phyloP scores from a whole-genome alignment of 768 basidiomycete genomes.

The Boletus huronensis region DNA sequence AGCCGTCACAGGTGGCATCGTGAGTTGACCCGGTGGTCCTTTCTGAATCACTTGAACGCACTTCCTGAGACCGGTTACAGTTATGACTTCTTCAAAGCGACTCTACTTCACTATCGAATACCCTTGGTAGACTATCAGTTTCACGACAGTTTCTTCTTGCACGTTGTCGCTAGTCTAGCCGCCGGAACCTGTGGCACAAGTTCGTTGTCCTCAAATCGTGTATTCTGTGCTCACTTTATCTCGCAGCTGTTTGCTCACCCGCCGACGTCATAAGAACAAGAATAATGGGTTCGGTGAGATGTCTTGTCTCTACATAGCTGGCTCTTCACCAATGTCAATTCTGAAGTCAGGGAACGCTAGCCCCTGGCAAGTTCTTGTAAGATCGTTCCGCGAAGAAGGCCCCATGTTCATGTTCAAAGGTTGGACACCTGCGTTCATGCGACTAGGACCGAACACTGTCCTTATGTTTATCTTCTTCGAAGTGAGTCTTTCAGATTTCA shows the following conservation, averaged over 20 bases:
- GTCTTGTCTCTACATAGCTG: neutral
- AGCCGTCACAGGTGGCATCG: constrained; percentile 85
- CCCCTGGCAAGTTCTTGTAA: constrained; percentile 49
- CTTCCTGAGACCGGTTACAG: constrained; percentile 34
- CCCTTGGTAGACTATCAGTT: constrained; percentile 60
- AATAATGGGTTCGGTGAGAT: constrained; percentile 69
- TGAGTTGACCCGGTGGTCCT: constrained; percentile 37
- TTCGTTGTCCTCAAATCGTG: constrained; percentile 32
- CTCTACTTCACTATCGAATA: constrained; percentile 48
- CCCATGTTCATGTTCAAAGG: constrained; percentile 79
- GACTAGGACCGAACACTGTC: constrained; percentile 80
- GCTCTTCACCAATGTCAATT: constrained; percentile 1
- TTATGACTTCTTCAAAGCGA: constrained; percentile 73
- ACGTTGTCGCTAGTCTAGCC: constrained; percentile 60
- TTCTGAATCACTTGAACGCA: neutral
- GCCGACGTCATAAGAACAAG: constrained; percentile 75
- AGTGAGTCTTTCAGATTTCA: constrained; percentile 36
- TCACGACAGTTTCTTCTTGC: constrained; percentile 62
- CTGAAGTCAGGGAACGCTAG: constrained; percentile 48
- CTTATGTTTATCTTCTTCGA: constrained; percentile 85
- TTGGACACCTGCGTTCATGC: constrained; percentile 85
- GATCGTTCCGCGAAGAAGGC: constrained; percentile 70
- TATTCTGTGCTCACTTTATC: constrained; percentile 2
- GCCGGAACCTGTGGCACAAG: constrained; percentile 79
- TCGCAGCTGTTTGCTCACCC: constrained; percentile 70